These are phyloP conservation scores for Medicago lupulina DNA, from an alignment of 306 rosid genomes.

Conservation along the genomic window DNA sequence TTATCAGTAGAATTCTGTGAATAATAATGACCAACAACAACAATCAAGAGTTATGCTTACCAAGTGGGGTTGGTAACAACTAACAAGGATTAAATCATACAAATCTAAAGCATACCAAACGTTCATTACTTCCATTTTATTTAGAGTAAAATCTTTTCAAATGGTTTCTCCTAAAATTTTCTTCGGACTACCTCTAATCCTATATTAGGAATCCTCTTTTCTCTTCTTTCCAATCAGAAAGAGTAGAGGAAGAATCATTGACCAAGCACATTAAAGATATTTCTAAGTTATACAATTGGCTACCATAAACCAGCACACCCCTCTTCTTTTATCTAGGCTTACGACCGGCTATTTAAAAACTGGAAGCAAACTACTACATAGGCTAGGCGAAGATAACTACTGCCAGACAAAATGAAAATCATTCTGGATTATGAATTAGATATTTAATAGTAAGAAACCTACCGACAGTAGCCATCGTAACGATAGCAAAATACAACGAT, in stretches of 20 bases:
- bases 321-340: not conserved
- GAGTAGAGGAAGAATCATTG: not conserved
- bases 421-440: not conserved
- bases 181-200: not conserved
- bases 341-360: not conserved
- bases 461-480: conserved; percentile 99
- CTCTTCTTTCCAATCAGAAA: too few relatives aligned
- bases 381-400: not conserved
- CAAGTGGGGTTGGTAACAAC: too few relatives aligned
- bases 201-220: not conserved
- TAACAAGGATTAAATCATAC: too few relatives aligned
- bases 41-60: not conserved
- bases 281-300: not conserved
- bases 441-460: conserved; percentile 14
- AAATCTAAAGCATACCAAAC: too few relatives aligned
- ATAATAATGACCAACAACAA: conserved; percentile 4
- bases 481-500: conserved; percentile 89
- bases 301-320: not conserved
- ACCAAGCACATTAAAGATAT: not conserved
- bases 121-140: too few relatives aligned
- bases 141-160: conserved; percentile 4
- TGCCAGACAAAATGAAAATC: conserved; percentile 16
- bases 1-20: too few relatives aligned
- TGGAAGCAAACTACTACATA: conserved; percentile 11
- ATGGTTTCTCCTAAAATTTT: not conserved